Evolutionary conservation across 2,329 filamentous ascomycete genomes (phyloP).

Genomic region (Exophiala alcalophila): DNA sequence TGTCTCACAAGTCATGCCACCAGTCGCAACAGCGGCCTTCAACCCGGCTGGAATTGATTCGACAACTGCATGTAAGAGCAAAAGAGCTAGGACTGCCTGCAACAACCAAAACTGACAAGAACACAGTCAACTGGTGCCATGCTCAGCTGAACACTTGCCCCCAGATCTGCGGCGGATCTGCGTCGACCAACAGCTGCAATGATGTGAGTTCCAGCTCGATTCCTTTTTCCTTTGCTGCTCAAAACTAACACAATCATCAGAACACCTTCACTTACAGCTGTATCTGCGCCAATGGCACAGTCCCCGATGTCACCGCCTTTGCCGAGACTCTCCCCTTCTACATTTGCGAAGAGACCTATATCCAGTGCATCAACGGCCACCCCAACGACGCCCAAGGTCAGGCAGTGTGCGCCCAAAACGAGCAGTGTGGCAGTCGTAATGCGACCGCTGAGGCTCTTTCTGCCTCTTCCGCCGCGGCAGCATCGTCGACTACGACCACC

Average conservation of each 20-base stretch:
- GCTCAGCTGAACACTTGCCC: conserved; percentile 60
- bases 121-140: conserved; percentile 54
- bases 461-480: conserved; percentile 32
- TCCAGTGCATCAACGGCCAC: conserved; percentile 47
- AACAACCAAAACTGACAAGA: conserved; percentile 5
- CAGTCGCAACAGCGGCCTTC: conserved; percentile 26
- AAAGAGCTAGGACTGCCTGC: neutral
- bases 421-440: conserved; percentile 54
- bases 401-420: conserved; percentile 47
- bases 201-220: conserved; percentile 46
- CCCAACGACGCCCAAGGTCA: conserved; percentile 48
- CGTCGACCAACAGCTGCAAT: conserved; percentile 55
- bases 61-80: conserved; percentile 26
- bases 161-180: conserved; percentile 54
- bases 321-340: conserved; percentile 58
- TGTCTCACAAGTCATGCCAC: conserved; percentile 30
- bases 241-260: conserved; percentile 35
- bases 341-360: conserved; percentile 55
- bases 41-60: conserved; percentile 21
- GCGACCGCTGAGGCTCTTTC: conserved; percentile 37
- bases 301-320: conserved; percentile 57
- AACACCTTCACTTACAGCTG: conserved; percentile 54
- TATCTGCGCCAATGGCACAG: conserved; percentile 55
- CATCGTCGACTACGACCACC: conserved; percentile 36
- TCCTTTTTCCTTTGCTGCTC: neutral